These are phyloP conservation scores for Vaccinium myrtillus DNA, from an alignment of 148 eudicot species.

Conservation along the genomic window DNA sequence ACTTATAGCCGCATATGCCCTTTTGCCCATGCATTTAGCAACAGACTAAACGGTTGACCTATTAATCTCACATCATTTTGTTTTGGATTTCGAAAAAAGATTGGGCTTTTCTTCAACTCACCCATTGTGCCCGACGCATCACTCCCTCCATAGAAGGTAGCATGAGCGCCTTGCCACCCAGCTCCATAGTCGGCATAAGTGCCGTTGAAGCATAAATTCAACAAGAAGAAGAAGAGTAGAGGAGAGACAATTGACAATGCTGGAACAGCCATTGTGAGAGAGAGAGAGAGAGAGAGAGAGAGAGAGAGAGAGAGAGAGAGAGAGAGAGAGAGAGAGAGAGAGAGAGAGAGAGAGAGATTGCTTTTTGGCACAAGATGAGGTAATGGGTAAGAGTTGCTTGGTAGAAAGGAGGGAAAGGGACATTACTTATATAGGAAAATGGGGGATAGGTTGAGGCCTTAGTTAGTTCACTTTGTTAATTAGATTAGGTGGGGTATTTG, in stretches of 20 bases:
- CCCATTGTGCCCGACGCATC: slow-evolving; percentile 98
- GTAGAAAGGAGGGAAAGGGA: no score
- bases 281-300: slow-evolving; percentile 5
- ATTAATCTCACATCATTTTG: not conserved
- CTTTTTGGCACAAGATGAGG: not conserved
- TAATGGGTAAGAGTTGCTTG: not conserved
- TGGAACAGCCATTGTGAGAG: slow-evolving; percentile 38
- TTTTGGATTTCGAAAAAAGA: not conserved
- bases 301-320: slow-evolving; percentile 10
- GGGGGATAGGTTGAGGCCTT: not conserved
- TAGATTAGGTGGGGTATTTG: not conserved
- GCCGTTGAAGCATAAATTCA: slow-evolving; percentile 29
- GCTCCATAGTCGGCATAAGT: slow-evolving; percentile 36
- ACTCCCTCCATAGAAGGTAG: slow-evolving; percentile 89
- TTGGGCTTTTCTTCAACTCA: slow-evolving; percentile 21
- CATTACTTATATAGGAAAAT: slow-evolving; percentile 25
- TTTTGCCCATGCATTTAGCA: not conserved
- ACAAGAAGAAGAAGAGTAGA: slow-evolving; percentile 25
- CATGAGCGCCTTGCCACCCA: slow-evolving; percentile 71
- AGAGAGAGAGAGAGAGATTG: slow-evolving; percentile 7
- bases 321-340: slow-evolving; percentile 13
- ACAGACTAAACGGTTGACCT: not conserved
- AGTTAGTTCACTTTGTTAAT: not conserved
- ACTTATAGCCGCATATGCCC: not conserved
- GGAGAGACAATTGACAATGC: slow-evolving; percentile 28